Percentiles rank a stretch among this genome's conserved stretches.
Conservation (phyloP, 768 basidiomycete genomes). For the Boletus fagicola region DNA sequence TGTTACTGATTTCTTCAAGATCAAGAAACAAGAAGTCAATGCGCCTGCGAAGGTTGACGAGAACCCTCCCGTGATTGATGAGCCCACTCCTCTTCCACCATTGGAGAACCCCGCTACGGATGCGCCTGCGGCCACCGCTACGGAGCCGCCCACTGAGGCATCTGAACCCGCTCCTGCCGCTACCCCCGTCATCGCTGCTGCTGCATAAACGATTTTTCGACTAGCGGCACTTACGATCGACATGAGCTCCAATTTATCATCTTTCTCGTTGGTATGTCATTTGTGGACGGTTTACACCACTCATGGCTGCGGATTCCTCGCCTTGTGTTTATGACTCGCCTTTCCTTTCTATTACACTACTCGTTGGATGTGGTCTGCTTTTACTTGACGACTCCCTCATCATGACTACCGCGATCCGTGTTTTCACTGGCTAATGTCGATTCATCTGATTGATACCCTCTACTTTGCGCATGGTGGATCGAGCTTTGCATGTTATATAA, state of each 20-base stretch:
- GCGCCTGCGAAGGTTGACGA: slow-evolving; percentile 83
- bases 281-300: slow-evolving; percentile 36
- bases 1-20: slow-evolving; percentile 80
- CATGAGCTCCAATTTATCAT: slow-evolving; percentile 37
- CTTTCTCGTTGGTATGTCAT: slow-evolving; percentile 36
- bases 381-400: slow-evolving; percentile 57
- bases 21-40: slow-evolving; percentile 60
- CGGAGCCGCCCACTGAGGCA: slow-evolving; percentile 38
- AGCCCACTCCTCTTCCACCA: slow-evolving; percentile 78
- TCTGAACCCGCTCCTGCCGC: slow-evolving; percentile 44
- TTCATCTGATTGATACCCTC: slow-evolving; percentile 59
- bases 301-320: slow-evolving; percentile 38
- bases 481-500: slow-evolving; percentile 33
- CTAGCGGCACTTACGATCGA: slow-evolving; percentile 42
- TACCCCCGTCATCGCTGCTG: slow-evolving; percentile 70
- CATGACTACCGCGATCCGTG: slow-evolving; percentile 62
- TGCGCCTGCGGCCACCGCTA: slow-evolving; percentile 34
- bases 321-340: slow-evolving; percentile 35
- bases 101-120: slow-evolving; percentile 74
- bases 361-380: slow-evolving; percentile 60
- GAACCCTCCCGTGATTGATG: slow-evolving; percentile 85
- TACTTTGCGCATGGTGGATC: slow-evolving; percentile 32
- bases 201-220: slow-evolving; percentile 55
- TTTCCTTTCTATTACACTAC: slow-evolving; percentile 40
- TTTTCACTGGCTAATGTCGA: slow-evolving; percentile 67